These are phyloP conservation scores for Linnemannia exigua DNA, from an alignment of 192 early-diverging fungal genomes.

Conservation along the genomic window DNA sequence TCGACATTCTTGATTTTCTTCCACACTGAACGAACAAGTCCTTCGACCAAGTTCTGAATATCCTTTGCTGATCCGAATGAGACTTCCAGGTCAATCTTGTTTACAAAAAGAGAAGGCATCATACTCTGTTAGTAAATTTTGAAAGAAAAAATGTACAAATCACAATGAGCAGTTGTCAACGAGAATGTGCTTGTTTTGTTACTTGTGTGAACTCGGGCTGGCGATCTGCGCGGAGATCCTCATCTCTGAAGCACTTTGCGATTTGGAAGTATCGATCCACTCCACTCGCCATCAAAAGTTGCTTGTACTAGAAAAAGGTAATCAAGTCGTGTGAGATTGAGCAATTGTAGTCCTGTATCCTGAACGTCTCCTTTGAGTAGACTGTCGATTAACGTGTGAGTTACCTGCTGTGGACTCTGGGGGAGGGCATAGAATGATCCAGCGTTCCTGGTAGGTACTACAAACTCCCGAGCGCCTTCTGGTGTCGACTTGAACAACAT, in stretches of 20 bases:
- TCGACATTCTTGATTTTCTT: slow-evolving; percentile 65
- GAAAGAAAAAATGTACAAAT: too few species aligned
- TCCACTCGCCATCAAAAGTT: slow-evolving; percentile 91
- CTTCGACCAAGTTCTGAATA: slow-evolving; percentile 83
- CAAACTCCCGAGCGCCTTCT: slow-evolving; percentile 93
- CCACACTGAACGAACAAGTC: slow-evolving; percentile 78
- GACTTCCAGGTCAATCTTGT: slow-evolving; percentile 91
- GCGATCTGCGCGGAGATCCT: slow-evolving; percentile 87
- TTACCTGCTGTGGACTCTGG: slow-evolving; percentile 91
- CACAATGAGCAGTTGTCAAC: background rate
- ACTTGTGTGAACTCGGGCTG: slow-evolving; percentile 97
- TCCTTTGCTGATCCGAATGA: slow-evolving; percentile 82
- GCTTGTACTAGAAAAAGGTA: slow-evolving; percentile 79
- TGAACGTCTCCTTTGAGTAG: background rate
- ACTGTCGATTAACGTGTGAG: background rate
- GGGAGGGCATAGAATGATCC: slow-evolving; percentile 89
- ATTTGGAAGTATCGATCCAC: slow-evolving; percentile 95
- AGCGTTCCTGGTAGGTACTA: slow-evolving; percentile 88
- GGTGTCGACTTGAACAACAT: slow-evolving; percentile 92
- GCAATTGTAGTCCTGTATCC: background rate
- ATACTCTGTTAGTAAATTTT: background rate
- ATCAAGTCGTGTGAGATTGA: background rate
- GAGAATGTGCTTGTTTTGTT: background rate
- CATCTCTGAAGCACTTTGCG: slow-evolving; percentile 93
- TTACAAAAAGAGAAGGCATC: background rate